Base-by-base conservation (phyloP, 2,329 filamentous ascomycete genomes). In the Pezicula rhizophila region DNA sequence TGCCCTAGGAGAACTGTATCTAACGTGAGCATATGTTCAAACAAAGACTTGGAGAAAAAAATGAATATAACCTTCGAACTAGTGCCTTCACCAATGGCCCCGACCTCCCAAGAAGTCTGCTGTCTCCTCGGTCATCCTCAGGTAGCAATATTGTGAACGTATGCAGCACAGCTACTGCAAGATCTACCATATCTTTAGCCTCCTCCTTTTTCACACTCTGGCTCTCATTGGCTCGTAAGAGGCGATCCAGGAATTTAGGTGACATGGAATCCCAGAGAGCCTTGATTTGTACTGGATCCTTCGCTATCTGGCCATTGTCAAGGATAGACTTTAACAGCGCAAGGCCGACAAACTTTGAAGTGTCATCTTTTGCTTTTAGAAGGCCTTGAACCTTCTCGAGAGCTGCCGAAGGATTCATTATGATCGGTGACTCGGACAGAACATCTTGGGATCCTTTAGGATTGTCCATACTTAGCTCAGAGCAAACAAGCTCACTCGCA, bases 281-380 rank as follows among this genome's bases (percentile, higher is more conserved):
- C n/a, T 65, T 58, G 4, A 84, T 58, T 7, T 60, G 62, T 2
- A 65, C 64, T 8, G 71, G 67, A 62, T 82, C 71, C 46, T 72
- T 65, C 40, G 71, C 71, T 18, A 82, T 64, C 18, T 71, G 66
- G 5, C 77, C 75, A 60, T 79, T 81, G 63, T 86, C 82, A 28
- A 87, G 71, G 11, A 84, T 66, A n/a, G 79, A 78, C 58, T 82
- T 84, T 45, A 87, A 71, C 18, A 87, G 71, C 1, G 82, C 80
- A 18, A 87, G 69, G 7, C 82, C 84, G 35, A 85, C 82, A 56
- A 87, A 86, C 58, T 80, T 76, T 17, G 80, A 79, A 0, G 84
- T 87, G 60, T 87, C 83, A 60, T 85, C 76, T 52, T 79, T 81
- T 47, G 77, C 66, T 47, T 70, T 69, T 31, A 87, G 72, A 2